Evolutionary conservation across 176 grass and related monocot species (phyloP), one percentile per base, ranked within the genome.

Genomic region (Neostapfia colusana): DNA sequence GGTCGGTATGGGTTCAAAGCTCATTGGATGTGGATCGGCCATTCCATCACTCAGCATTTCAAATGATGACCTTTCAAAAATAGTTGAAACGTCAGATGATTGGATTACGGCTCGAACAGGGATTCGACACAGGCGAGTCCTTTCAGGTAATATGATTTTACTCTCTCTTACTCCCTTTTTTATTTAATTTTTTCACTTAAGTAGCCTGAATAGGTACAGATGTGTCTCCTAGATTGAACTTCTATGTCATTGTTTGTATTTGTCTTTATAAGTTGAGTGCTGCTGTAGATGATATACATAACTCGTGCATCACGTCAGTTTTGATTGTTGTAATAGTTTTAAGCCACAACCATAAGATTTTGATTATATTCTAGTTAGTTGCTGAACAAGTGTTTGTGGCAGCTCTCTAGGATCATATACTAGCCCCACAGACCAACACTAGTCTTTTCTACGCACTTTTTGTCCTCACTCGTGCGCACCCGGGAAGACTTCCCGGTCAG

Each of bases 101-200:
- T 95, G 95, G 95, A 95, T 99, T 35, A 83, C 95, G 2, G 85
- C 93, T 23, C 89, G 91, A n/a, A 99, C 95, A 28, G 95, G 95
- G 69, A 99, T 99, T 83, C 87, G 74, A 61, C 92, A 88, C 51
- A 87, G 95, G 74, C 82, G 95, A 49, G 81, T 95, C 77, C 83
- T 98, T 74, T 86, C 95, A 80, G 89, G 95, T 98, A 86, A 63
- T 74, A 31, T 20, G 21, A 54, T 82, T 49, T 18, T 40, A 51
- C 7, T 36, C 7, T n/a, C 25, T 20, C 0, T 18, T 48, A 31
- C 2, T 31, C 1, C 3, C 31, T 31, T 31, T 31, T 3, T 31
- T 2, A 31, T 53, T 48, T 18, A 57, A 3, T 66, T 20, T 6
- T 23, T 70, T 6, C 48, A 2, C 23, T 26, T 40, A 39, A 56